Base-by-base conservation (phyloP, 2,329 filamentous ascomycete species). In the Fusarium devonianum region DNA sequence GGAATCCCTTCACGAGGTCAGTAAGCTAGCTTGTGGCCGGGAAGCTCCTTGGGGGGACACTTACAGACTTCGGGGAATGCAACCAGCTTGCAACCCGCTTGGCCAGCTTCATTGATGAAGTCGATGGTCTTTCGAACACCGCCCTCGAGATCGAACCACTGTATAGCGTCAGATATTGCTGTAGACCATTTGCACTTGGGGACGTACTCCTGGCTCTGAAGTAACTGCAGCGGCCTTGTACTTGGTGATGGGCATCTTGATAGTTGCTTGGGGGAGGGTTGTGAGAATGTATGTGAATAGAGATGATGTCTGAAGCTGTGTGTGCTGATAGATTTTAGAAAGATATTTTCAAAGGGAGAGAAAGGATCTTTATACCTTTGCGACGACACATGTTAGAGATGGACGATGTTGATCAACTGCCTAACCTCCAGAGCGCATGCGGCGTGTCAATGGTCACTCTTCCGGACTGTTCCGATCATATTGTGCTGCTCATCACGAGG, bases 61-160 rank as follows among this genome's bases (percentile, higher is more conserved):
- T 37, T 49, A 57, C 63, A 83, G 25, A 75, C 74, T 64, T 83
- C 79, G 0, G 80, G 77, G 41, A 83, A 83, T 0, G 76, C 73
- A 4, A 87, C 65, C 3, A 87, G 68, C 48, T 82, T 74, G 2
- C 81, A 81, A 1, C 78, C 79, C 32, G 79, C 76, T 5, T 67
- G 55, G 1, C 78, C 78, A 1, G 84, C 84, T 58, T 83, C 77
- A 26, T 73, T 67, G 55, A 87, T 85, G 39, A 86, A 72, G 0
- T 68, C 62, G 58, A 80, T 79, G 7, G 83, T 84, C 64, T 87
- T 87, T 2, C 74, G 64, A 2, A 86, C 78, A 2, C 76, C 73
- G 0, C 66, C 78, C 7, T 76, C 69, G 2, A 87, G 74, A 58
- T 87, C 79, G 7, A 87, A 73, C 82, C 83, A 87, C 58, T 60